Evolutionary conservation across 768 basidiomycete species (phyloP).

Genomic region (Megacollybia marginata): DNA sequence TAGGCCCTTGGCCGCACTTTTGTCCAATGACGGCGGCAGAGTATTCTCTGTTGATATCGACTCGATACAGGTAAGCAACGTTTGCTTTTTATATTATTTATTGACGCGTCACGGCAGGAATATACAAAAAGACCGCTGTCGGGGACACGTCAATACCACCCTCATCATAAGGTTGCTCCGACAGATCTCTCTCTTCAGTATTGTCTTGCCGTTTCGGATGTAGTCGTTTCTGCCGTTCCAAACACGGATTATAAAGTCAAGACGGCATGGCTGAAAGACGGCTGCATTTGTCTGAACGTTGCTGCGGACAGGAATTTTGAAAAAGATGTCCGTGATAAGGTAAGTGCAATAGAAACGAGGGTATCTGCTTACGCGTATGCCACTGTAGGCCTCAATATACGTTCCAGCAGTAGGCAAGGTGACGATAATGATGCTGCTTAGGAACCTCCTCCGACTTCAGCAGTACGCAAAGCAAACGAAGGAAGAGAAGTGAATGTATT

Average conservation of each 20-base stretch:
- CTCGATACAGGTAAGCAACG: conserved; percentile 58
- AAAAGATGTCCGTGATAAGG: conserved; percentile 86
- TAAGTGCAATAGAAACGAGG: conserved; percentile 22
- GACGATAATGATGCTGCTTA: conserved; percentile 94
- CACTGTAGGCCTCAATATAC: conserved; percentile 78
- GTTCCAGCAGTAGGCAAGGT: conserved; percentile 97
- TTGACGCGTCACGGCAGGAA: conserved; percentile 36
- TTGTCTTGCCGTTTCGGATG: conserved; percentile 81
- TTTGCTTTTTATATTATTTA: too few relatives aligned
- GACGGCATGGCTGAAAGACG: conserved; percentile 87
- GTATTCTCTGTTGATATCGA: conserved; percentile 96
- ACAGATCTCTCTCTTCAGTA: conserved; percentile 63
- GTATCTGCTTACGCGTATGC: background rate
- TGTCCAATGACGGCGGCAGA: conserved; percentile 94
- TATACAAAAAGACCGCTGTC: conserved; percentile 82
- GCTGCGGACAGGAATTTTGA: conserved; percentile 97
- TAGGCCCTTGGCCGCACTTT: conserved; percentile 88
- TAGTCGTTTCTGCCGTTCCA: conserved; percentile 93
- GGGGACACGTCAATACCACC: conserved; percentile 56
- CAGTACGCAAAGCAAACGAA: conserved; percentile 31
- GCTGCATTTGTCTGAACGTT: conserved; percentile 90
- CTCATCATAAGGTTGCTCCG: conserved; percentile 77
- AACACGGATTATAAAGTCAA: conserved; percentile 78
- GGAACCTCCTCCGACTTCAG: conserved; percentile 74
- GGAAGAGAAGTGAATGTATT: conserved; percentile 6